A percentile compares a stretch with the other conserved stretches of the same genome.
phyloP scores from a whole-genome alignment of 306 rosid species.

The Sphenostylis stenocarpa region DNA sequence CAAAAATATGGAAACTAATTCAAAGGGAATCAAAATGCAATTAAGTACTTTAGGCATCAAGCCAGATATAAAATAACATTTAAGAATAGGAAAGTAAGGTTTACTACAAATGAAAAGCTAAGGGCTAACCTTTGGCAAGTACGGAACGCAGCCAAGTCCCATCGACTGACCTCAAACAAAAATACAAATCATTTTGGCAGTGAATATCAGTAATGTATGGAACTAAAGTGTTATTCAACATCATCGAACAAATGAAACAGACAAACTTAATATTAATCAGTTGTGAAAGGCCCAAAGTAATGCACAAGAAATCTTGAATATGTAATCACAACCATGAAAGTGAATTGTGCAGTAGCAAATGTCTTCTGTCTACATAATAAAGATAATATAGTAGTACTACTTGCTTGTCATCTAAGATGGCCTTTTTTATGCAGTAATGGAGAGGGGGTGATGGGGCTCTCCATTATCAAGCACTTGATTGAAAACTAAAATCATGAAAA shows the following conservation, averaged over 20 bases:
- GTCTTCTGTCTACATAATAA: too few species aligned
- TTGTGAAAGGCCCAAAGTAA: background rate
- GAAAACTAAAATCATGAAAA: background rate
- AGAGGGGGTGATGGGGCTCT: too few species aligned
- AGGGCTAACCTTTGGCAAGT: conserved; percentile 88
- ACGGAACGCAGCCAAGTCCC: conserved; percentile 96
- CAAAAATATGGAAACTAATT: conserved; percentile 26
- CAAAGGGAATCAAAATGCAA: conserved; percentile 11
- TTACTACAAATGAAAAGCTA: background rate
- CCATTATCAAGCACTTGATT: background rate
- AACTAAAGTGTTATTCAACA: conserved; percentile 4
- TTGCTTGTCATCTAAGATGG: background rate
- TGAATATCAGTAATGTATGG: conserved; percentile 29
- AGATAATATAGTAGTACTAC: background rate
- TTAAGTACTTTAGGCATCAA: background rate
- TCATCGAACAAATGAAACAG: conserved; percentile 10
- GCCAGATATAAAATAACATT: conserved; percentile 4
- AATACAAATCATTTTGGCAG: conserved; percentile 29
- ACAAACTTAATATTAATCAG: conserved; percentile 7
- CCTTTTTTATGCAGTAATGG: background rate
- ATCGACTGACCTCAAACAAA: conserved; percentile 79
- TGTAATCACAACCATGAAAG: too few species aligned
- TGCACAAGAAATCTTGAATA: background rate
- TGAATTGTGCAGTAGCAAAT: background rate
- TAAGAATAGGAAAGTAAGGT: background rate